Conservation (phyloP, 2,329 filamentous ascomycete species). For the Exophiala sideris region DNA sequence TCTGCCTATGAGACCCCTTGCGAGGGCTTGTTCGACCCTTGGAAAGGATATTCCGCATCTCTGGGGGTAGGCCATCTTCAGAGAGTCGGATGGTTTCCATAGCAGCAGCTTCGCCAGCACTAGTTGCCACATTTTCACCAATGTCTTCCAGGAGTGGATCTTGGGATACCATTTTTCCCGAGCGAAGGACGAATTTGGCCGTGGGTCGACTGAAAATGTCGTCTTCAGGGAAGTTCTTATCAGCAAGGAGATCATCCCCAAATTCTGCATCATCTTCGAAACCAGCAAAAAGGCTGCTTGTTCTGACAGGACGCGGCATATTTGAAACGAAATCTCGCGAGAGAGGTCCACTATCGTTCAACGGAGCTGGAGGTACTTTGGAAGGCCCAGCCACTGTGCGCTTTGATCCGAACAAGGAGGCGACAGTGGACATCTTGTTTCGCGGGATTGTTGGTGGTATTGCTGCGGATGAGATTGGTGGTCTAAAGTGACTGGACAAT, state of each 20-base stretch:
- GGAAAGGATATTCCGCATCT: slow-evolving; percentile 21
- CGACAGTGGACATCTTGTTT: slow-evolving; percentile 31
- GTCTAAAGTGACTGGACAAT: slow-evolving; percentile 53
- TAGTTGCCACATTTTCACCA: slow-evolving; percentile 29
- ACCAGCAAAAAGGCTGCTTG: slow-evolving; percentile 82
- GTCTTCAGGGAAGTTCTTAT: slow-evolving; percentile 38
- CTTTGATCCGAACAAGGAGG: slow-evolving; percentile 33
- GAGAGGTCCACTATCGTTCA: slow-evolving; percentile 72
- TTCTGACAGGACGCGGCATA: slow-evolving; percentile 67
- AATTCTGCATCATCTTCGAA: slow-evolving; percentile 68
- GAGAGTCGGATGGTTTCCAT: slow-evolving; percentile 25
- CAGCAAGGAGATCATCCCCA: slow-evolving; percentile 22
- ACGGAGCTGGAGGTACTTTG: slow-evolving; percentile 24
- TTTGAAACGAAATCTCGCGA: slow-evolving; percentile 49
- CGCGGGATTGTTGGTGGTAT: slow-evolving; percentile 19
- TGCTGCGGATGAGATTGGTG: slow-evolving; percentile 32
- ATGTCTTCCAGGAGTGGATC: slow-evolving; percentile 36
- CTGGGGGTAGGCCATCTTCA: slow-evolving; percentile 25
- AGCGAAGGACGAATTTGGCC: slow-evolving; percentile 41
- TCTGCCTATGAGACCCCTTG: slow-evolving; percentile 12
- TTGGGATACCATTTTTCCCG: slow-evolving; percentile 42
- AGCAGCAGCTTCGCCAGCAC: slow-evolving; percentile 23
- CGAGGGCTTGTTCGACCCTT: slow-evolving; percentile 18
- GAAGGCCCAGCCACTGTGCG: slow-evolving; percentile 18
- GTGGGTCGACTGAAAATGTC: slow-evolving; percentile 45